Evolutionary conservation across 2,329 filamentous ascomycete genomes (phyloP).

Genomic region (Aspergillus flavus): DNA sequence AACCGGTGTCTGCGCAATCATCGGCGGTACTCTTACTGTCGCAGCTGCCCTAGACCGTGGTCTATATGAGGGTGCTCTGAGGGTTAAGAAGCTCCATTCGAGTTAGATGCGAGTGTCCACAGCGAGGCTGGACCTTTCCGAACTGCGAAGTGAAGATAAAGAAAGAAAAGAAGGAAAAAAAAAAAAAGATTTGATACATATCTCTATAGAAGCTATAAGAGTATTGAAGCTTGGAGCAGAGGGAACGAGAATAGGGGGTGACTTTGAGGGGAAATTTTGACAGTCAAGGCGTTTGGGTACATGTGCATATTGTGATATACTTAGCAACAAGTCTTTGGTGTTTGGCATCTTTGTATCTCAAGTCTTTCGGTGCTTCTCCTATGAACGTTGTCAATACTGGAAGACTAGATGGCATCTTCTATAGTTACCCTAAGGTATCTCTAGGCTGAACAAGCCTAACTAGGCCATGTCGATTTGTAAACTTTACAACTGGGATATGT

Average conservation of each 20-base stretch:
- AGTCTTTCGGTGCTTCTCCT: not conserved
- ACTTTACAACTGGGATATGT: no score
- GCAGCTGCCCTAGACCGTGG: conserved; percentile 90
- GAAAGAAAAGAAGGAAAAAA: not conserved
- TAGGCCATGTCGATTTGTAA: not conserved
- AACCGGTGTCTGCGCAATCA: conserved; percentile 89
- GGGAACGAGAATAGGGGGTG: not conserved
- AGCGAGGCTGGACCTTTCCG: not conserved
- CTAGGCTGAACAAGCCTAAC: not conserved
- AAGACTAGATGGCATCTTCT: not conserved
- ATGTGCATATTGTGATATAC: conserved; percentile 6
- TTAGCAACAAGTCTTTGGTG: conserved; percentile 6
- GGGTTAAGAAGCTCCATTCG: conserved; percentile 83
- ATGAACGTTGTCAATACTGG: not conserved
- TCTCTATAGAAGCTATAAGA: not conserved
- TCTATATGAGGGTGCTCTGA: conserved; percentile 82
- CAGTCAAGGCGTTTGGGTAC: conserved; percentile 13
- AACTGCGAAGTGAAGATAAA: not conserved
- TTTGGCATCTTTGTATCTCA: conserved; percentile 1
- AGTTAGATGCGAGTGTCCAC: conserved; percentile 41
- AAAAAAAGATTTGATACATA: not conserved
- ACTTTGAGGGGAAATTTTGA: not conserved
- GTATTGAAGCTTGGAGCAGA: not conserved
- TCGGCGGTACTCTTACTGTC: conserved; percentile 93
- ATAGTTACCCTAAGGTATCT: not conserved